These are phyloP conservation scores for Colletotrichum sublineola DNA, from an alignment of 2,329 filamentous ascomycete genomes.

Conservation along the genomic window DNA sequence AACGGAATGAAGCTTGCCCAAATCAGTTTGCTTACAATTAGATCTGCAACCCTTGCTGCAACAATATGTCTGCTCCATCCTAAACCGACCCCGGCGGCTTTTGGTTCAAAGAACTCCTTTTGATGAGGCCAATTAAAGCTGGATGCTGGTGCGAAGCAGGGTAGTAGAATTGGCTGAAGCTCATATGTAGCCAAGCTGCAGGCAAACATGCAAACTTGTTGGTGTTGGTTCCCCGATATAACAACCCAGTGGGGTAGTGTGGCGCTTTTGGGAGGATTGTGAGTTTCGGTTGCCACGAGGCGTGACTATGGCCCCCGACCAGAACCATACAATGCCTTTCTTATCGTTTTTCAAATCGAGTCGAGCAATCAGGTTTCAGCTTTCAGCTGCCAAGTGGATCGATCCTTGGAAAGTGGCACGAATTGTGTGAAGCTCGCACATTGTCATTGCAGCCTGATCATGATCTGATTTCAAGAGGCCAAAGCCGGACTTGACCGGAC, in stretches of 20 bases:
- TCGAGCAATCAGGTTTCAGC: neutral
- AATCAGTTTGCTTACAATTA: neutral
- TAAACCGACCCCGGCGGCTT: no score
- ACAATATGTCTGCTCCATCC: neutral
- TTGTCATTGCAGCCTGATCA: slow-evolving; percentile 11
- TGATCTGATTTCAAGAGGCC: neutral
- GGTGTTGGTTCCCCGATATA: no score
- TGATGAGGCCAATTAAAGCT: neutral
- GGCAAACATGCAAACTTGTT: no score
- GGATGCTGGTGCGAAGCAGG: neutral
- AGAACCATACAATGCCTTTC: neutral
- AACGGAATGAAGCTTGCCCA: neutral
- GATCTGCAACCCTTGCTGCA: neutral
- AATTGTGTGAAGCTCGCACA: neutral
- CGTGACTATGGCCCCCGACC: neutral
- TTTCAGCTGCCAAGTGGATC: neutral
- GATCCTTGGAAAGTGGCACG: neutral
- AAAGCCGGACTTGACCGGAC: neutral
- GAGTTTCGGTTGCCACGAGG: neutral
- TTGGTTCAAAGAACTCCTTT: no score
- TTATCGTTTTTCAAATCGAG: neutral
- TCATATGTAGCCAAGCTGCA: neutral
- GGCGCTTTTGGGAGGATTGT: neutral
- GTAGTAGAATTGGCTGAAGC: neutral
- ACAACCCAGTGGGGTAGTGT: no score